Evolutionary conservation across 148 eudicot species (phyloP), one percentile per base, ranked within the genome.

Genomic region (Dianthus caryophyllus): DNA sequence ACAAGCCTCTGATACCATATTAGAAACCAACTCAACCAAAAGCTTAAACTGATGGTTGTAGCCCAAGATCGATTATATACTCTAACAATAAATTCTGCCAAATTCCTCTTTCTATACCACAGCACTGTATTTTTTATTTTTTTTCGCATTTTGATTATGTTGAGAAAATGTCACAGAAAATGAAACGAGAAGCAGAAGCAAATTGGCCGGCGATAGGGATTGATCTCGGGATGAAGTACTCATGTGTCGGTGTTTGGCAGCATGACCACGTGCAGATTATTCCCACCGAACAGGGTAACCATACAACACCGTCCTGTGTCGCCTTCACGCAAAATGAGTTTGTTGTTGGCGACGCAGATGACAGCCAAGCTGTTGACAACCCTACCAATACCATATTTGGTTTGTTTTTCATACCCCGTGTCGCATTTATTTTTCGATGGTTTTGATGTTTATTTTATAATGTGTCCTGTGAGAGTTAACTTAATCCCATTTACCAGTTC

Each of bases 201-300:
- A 7, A 33, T 2, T 33, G 38, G 4, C 22, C 0, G 22, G 61
- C 39, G 7, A 57, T 57, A 13, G 61, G 61, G 13, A 57, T 57
- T 9, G 61, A 57, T 57, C 61, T 57, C 14, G 61, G 61, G 20
- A 57, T 39, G 9, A 16, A 33, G 20, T 57, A 57, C 18, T 57
- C 61, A 57, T 57, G 61, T 6, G 21, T 57, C 5, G 61, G 20
- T 0, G 38, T 57, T 1, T 27, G n/a, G 61, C 61, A 29, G 61
- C 29, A 16, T 15, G 39, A 20, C 18, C 36, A 18, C 13, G 39
- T 57, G 13, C 38, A 57, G 39, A 30, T 57, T 39, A 57, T 57
- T 29, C 39, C 39, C 0, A 57, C 16, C 21, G n/a, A 6, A 0
- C n/a, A 29, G 12, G 61, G 61, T 16, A 57, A 30, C 61, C 20